Conservation (phyloP, 495 filamentous ascomycete genomes). For the Schizothecium vesticola region DNA sequence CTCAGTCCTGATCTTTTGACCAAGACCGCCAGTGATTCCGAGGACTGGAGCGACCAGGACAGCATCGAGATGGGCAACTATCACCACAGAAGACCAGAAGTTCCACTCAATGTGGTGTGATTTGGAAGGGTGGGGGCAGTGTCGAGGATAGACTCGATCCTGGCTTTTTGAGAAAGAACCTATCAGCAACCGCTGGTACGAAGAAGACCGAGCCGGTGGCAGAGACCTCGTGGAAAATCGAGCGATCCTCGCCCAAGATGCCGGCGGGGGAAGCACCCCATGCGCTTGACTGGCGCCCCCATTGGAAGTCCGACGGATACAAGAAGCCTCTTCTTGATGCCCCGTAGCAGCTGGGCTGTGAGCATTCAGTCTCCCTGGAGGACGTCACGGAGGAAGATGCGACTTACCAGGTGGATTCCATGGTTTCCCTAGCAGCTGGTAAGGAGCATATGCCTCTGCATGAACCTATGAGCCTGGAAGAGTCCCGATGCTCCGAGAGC, state of each 20-base stretch:
- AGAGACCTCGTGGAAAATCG: not conserved
- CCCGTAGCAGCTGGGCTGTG: not conserved
- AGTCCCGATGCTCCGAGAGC: not conserved
- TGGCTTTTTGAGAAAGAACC: not conserved
- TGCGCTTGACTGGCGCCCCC: not conserved
- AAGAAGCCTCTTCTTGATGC: not conserved
- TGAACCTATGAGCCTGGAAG: not conserved
- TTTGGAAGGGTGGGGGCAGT: not conserved
- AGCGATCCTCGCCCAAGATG: not conserved
- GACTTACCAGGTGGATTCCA: not conserved
- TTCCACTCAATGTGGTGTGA: conserved; percentile 2
- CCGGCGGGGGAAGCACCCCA: not conserved
- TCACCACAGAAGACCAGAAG: conserved; percentile 8
- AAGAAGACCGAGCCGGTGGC: not conserved
- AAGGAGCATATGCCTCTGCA: not conserved
- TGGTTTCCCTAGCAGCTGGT: no score
- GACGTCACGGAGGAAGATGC: not conserved
- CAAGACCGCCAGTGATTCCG: not conserved
- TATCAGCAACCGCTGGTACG: not conserved
- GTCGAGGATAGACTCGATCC: not conserved
- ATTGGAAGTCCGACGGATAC: not conserved
- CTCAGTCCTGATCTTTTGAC: conserved; percentile 5
- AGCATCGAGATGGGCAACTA: conserved; percentile 24
- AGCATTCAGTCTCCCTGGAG: not conserved
- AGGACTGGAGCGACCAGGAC: conserved; percentile 16